Evolutionary conservation across 106 monocot species (phyloP).

Genomic region (Allium fistulosum): DNA sequence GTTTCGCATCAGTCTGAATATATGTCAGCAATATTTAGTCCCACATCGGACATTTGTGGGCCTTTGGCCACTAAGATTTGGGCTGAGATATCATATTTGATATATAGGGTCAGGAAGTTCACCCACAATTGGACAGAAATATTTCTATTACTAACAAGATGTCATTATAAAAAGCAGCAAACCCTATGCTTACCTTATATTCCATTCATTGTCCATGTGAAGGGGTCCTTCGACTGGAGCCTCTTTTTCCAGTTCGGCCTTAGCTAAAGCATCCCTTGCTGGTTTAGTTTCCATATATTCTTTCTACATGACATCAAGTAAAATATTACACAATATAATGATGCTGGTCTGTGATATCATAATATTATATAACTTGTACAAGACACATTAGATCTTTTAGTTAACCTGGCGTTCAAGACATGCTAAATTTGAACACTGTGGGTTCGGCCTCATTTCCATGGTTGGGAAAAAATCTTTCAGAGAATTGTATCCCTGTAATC

Average conservation of each 20-base stretch:
- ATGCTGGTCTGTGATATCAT: background rate
- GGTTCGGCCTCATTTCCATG: slow-evolving; percentile 95
- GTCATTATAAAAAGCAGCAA: background rate
- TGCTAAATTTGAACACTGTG: slow-evolving; percentile 82
- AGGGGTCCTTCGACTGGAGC: slow-evolving; percentile 40
- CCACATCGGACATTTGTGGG: too few species aligned
- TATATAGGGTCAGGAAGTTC: too few species aligned
- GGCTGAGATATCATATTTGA: too few species aligned
- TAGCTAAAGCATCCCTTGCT: slow-evolving; percentile 76
- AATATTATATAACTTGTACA: slow-evolving; percentile 1
- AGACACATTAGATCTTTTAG: background rate
- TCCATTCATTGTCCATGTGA: slow-evolving; percentile 93
- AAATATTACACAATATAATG: too few species aligned
- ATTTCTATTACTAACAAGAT: too few species aligned
- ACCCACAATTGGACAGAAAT: too few species aligned
- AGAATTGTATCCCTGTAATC: slow-evolving; percentile 86
- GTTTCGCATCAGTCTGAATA: too few species aligned
- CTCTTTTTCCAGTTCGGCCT: slow-evolving; percentile 74
- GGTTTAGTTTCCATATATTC: slow-evolving; percentile 77
- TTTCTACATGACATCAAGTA: slow-evolving; percentile 36
- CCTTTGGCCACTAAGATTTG: too few species aligned
- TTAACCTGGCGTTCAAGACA: slow-evolving; percentile 85
- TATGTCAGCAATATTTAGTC: too few species aligned
- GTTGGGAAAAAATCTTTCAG: slow-evolving; percentile 93
- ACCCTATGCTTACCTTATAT: slow-evolving; percentile 54